These are phyloP conservation scores for Aureobasidium pullulans DNA, from an alignment of 2,329 filamentous ascomycete species.

Conservation along the genomic window DNA sequence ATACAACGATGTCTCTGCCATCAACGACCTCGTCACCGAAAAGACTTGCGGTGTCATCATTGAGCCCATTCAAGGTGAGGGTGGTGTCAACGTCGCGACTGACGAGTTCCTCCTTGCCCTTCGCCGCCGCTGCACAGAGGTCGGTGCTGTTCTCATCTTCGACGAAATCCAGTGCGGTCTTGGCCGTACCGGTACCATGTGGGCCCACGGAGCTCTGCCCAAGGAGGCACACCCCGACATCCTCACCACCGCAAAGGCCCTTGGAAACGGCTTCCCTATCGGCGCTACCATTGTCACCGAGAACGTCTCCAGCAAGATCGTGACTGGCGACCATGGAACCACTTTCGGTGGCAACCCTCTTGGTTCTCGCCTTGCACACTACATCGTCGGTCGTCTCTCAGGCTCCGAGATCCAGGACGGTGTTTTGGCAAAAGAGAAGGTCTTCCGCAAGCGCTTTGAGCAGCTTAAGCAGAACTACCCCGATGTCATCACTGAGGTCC, in stretches of 20 bases:
- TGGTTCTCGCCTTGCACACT: slow-evolving; percentile 73
- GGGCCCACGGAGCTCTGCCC: slow-evolving; percentile 75
- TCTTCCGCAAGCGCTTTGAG: slow-evolving; percentile 53
- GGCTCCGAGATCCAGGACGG: slow-evolving; percentile 60
- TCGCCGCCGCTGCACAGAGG: slow-evolving; percentile 75
- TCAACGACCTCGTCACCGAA: slow-evolving; percentile 69
- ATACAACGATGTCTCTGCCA: slow-evolving; percentile 71
- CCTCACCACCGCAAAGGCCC: slow-evolving; percentile 87
- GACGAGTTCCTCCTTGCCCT: slow-evolving; percentile 78
- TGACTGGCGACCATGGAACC: slow-evolving; percentile 80
- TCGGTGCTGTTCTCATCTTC: slow-evolving; percentile 83
- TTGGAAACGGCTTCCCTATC: slow-evolving; percentile 94
- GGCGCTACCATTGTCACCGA: slow-evolving; percentile 68
- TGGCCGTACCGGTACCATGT: slow-evolving; percentile 76
- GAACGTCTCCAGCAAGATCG: slow-evolving; percentile 61
- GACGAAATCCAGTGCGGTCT: slow-evolving; percentile 98
- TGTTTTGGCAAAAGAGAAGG: slow-evolving; percentile 60
- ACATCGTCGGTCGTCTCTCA: slow-evolving; percentile 72
- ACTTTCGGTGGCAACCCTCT: slow-evolving; percentile 92
- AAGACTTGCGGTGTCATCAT: slow-evolving; percentile 90
- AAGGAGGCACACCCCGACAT: slow-evolving; percentile 84
- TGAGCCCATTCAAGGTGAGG: slow-evolving; percentile 96
- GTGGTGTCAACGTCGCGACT: slow-evolving; percentile 77
- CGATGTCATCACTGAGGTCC: slow-evolving; percentile 65
- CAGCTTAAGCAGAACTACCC: slow-evolving; percentile 56